Conservation (phyloP, 441 rosid genomes). For the Pelargonium fulgidum region DNA sequence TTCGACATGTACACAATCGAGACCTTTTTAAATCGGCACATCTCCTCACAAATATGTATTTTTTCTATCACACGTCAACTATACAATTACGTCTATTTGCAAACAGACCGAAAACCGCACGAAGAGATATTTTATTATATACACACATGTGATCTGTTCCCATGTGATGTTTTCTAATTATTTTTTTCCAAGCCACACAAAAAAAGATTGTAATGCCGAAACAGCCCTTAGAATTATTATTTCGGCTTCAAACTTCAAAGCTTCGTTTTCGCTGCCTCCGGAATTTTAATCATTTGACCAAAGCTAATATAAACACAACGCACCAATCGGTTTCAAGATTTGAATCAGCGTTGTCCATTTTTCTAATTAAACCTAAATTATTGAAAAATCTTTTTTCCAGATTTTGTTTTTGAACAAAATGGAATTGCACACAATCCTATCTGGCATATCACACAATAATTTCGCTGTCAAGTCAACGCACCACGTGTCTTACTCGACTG, state of each 20-base stretch:
- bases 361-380: too few species aligned
- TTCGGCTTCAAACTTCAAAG: not conserved
- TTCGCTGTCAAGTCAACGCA: not conserved
- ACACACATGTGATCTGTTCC: too few species aligned
- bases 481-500: conserved; percentile 38
- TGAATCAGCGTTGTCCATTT: too few species aligned
- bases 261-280: conserved; percentile 43
- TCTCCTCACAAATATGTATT: too few species aligned
- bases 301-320: conserved; percentile 10
- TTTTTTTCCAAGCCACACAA: not conserved
- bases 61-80: too few species aligned
- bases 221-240: conserved; percentile 20
- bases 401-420: not conserved
- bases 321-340: not conserved
- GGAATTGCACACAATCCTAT: conserved; percentile 11
- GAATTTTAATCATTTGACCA: conserved; percentile 46
- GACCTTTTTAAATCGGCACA: too few species aligned
- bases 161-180: too few species aligned
- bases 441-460: conserved; percentile 29
- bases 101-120: too few species aligned
- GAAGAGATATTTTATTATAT: too few species aligned
- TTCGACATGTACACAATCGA: too few species aligned
- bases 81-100: too few species aligned
- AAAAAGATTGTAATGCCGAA: conserved; percentile 17
- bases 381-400: too few species aligned